These are phyloP conservation scores for Ottelia alismoides DNA, from an alignment of 106 monocot species.

Conservation along the genomic window DNA sequence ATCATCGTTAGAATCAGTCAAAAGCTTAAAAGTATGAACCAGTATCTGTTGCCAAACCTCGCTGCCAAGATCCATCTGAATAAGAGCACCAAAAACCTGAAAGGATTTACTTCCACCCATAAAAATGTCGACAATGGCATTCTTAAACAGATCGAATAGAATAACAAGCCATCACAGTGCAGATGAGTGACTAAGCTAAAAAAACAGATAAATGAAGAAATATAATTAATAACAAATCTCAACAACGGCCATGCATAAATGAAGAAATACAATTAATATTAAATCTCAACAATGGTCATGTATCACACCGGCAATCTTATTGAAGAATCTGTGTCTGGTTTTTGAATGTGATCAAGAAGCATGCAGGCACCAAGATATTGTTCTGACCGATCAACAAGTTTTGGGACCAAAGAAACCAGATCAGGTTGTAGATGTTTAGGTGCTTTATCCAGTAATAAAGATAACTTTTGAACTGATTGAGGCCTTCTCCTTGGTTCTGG, in stretches of 20 bases:
- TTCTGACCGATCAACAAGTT: constrained; percentile 72
- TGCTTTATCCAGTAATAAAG: constrained; percentile 73
- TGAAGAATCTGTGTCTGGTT: constrained; percentile 50
- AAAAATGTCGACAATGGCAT: not conserved
- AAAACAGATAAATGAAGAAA: no score
- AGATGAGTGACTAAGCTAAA: no score
- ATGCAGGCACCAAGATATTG: constrained; percentile 69
- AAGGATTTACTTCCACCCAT: not conserved
- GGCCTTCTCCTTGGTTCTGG: constrained; percentile 58
- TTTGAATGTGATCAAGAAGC: constrained; percentile 59
- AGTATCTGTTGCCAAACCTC: constrained; percentile 66
- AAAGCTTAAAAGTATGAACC: constrained; percentile 51
- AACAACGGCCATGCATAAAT: no score
- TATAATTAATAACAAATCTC: no score
- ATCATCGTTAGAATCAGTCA: constrained; percentile 76
- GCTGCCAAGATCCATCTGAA: constrained; percentile 59
- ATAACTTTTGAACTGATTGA: constrained; percentile 72
- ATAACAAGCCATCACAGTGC: no score
- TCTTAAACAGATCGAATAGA: no score
- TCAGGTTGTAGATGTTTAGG: constrained; percentile 78
- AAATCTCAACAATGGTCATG: not conserved
- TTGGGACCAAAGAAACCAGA: constrained; percentile 67
- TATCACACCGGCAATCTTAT: constrained; percentile 44
- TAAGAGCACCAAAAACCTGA: constrained; percentile 76
- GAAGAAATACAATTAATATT: no score